phyloP scores from a whole-genome alignment of 805 yeast genomes.

The Teunomyces panamensis region DNA sequence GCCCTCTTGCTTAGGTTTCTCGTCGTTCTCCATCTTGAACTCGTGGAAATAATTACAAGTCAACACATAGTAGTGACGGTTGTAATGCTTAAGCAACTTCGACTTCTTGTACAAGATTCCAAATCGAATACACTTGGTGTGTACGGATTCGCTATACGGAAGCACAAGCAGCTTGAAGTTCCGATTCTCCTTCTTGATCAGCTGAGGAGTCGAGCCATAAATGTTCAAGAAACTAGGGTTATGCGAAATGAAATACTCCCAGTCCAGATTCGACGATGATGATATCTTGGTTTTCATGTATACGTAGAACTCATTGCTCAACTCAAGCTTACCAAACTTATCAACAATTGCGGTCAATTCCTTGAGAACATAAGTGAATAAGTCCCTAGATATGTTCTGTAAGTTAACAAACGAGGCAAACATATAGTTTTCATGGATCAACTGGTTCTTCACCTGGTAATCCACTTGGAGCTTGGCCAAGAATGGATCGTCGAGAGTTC shows the following conservation, averaged over 20 bases:
- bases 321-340: conserved; percentile 27
- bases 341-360: conserved; percentile 34
- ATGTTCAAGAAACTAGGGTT: conserved; percentile 27
- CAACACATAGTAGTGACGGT: conserved; percentile 34
- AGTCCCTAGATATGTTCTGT: conserved; percentile 39
- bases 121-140: conserved; percentile 37
- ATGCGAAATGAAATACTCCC: conserved; percentile 37
- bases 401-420: conserved; percentile 41
- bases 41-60: conserved; percentile 45
- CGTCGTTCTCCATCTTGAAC: conserved; percentile 31
- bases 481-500: conserved; percentile 39
- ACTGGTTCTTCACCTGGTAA: conserved; percentile 39
- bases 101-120: conserved; percentile 41
- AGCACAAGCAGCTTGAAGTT: conserved; percentile 19
- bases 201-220: conserved; percentile 14
- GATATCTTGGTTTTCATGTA: conserved; percentile 25
- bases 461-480: conserved; percentile 38
- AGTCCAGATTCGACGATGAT: conserved; percentile 27
- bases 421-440: conserved; percentile 39
- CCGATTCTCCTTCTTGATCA: conserved; percentile 18
- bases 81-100: conserved; percentile 40
- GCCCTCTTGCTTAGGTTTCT: conserved; percentile 8
- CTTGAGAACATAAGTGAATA: conserved; percentile 34
- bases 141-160: conserved; percentile 38
- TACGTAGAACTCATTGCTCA: conserved; percentile 22